A percentile compares a stretch with the other conserved stretches of the same genome.
Evolutionary conservation across 148 eudicot genomes (phyloP).

Genomic region (Nepenthes mirabilis): DNA sequence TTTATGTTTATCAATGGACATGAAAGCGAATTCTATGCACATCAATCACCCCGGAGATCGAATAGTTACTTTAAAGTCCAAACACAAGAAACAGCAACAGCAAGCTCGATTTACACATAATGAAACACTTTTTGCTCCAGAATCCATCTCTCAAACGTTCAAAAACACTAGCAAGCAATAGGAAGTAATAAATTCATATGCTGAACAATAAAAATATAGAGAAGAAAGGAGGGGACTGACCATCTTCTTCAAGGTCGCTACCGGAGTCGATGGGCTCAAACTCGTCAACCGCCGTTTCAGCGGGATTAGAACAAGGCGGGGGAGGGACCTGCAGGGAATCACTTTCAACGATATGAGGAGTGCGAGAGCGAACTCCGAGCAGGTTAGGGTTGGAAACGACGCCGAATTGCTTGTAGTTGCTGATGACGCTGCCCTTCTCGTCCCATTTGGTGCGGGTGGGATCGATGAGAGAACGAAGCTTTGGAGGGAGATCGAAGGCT

Average conservation of each 20-base stretch:
- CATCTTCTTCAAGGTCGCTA: conserved; percentile 90
- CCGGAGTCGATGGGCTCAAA: conserved; percentile 60
- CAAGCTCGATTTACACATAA: too few relatives aligned
- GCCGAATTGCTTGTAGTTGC: conserved; percentile 82
- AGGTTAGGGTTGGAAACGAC: conserved; percentile 81
- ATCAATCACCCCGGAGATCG: too few relatives aligned
- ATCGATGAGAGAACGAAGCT: conserved; percentile 51
- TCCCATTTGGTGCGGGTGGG: conserved; percentile 62
- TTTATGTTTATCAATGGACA: too few relatives aligned
- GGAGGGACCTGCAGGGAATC: conserved; percentile 65
- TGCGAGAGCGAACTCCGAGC: conserved; percentile 54
- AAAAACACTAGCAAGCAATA: neutral
- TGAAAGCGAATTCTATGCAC: too few relatives aligned
- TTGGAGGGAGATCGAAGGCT: conserved; percentile 70
- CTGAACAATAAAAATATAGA: neutral
- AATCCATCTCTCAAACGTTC: neutral
- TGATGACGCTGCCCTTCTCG: conserved; percentile 56
- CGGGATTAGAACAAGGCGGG: conserved; percentile 7
- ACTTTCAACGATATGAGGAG: conserved; percentile 54
- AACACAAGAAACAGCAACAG: too few relatives aligned
- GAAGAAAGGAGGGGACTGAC: conserved; percentile 22
- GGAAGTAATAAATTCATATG: neutral
- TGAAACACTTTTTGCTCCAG: too few relatives aligned
- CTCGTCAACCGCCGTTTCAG: conserved; percentile 20
- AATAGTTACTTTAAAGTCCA: too few relatives aligned